Conservation (phyloP, 2,329 filamentous ascomycete species). For the Alternaria ventricosa region DNA sequence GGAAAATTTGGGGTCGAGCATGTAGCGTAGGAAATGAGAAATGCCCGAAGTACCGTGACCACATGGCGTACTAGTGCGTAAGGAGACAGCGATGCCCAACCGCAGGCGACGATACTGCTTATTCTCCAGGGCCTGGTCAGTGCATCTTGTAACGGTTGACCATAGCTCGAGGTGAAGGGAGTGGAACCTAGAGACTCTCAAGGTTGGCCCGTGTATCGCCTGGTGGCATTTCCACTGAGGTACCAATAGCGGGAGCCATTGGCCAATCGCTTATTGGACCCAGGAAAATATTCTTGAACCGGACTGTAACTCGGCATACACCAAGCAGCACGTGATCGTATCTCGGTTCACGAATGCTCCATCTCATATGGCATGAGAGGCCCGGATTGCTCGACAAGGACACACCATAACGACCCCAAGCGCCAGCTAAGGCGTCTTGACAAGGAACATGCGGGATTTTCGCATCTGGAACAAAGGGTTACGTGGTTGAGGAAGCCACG, state of each 20-base stretch:
- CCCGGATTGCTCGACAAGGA: conserved; percentile 38
- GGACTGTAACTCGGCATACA: conserved; percentile 45
- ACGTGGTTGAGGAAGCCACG: conserved; percentile 56
- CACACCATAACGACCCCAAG: conserved; percentile 23
- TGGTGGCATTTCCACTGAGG: conserved; percentile 31
- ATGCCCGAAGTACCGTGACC: conserved; percentile 27
- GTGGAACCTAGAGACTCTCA: conserved; percentile 21
- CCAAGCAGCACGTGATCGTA: conserved; percentile 45
- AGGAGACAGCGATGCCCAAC: conserved; percentile 26
- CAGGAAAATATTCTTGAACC: conserved; percentile 35
- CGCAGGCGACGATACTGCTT: conserved; percentile 22
- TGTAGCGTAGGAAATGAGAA: conserved; percentile 29
- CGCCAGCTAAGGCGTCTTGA: conserved; percentile 43
- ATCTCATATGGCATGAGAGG: conserved; percentile 43
- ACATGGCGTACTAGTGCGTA: conserved; percentile 19
- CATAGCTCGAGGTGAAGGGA: conserved; percentile 22
- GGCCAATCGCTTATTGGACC: conserved; percentile 37
- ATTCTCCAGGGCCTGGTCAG: conserved; percentile 29
- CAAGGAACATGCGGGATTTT: conserved; percentile 51
- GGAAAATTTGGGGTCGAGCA: conserved; percentile 29
- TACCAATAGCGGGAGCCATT: conserved; percentile 28
- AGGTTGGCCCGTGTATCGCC: conserved; percentile 26
- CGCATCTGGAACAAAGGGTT: conserved; percentile 46
- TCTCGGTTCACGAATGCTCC: conserved; percentile 46
- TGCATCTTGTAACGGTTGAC: conserved; percentile 32